Conservation (phyloP, 179 eudicot species). For the Corrigiola litoralis region DNA sequence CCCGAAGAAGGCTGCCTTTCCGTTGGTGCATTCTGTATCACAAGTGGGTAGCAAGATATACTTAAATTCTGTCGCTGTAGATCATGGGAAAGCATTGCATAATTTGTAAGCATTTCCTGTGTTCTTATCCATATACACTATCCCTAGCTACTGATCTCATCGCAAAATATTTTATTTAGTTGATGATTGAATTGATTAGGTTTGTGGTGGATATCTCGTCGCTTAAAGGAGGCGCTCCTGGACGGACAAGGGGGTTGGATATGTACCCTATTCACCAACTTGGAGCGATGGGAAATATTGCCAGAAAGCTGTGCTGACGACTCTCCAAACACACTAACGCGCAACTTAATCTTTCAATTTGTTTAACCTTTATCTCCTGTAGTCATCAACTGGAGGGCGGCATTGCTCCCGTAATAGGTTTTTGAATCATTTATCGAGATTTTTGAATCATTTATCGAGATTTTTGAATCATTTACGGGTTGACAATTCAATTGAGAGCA, state of each 20-base stretch:
- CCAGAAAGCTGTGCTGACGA: slow-evolving; percentile 31
- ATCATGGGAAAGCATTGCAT: slow-evolving; percentile 27
- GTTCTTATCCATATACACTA: background rate
- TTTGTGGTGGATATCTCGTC: slow-evolving; percentile 60
- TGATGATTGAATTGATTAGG: slow-evolving; percentile 29
- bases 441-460: no score
- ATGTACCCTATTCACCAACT: slow-evolving; percentile 25
- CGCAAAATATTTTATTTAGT: background rate
- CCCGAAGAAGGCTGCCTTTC: slow-evolving; percentile 31
- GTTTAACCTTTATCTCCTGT: background rate
- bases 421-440: no score
- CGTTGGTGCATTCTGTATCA: slow-evolving; percentile 47
- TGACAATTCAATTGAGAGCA: no score
- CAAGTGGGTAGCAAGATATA: slow-evolving; percentile 48
- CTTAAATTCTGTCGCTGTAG: slow-evolving; percentile 35
- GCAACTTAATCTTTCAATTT: slow-evolving; percentile 5
- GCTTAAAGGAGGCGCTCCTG: slow-evolving; percentile 84
- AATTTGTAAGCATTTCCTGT: slow-evolving; percentile 40
- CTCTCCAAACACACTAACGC: slow-evolving; percentile 13
- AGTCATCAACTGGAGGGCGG: no score
- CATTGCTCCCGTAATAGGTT: no score
- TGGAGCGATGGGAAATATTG: slow-evolving; percentile 25
- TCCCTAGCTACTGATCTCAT: background rate
- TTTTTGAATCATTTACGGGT: no score
- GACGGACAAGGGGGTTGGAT: slow-evolving; percentile 75